Base-by-base conservation (phyloP, 768 basidiomycete species). In the Leucosporidium yakuticum region DNA sequence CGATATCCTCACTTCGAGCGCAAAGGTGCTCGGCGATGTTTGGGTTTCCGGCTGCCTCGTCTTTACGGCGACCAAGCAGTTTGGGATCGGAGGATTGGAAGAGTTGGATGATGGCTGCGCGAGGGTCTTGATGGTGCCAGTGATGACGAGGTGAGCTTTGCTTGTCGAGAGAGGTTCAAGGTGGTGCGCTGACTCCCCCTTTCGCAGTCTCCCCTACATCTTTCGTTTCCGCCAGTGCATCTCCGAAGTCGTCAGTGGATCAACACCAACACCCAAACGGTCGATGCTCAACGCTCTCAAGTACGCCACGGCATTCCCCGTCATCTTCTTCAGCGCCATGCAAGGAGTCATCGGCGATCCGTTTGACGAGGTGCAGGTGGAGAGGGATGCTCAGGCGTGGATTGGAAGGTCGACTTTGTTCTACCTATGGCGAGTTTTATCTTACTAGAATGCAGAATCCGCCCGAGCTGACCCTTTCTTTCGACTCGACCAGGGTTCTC, bases 261-360 rank as follows among this genome's bases (percentile, higher is more conserved):
- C 85, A 82, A 78, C 81, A 25, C 89, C 88, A 73, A 82, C 83
- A 48, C 87, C 84, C 69, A 83, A 83, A 29, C 86, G 89, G 47
- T 88, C 91, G 2, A 81, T 98, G 27, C 85, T 84, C 79, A 99
- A 98, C 78, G 95, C 94, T 0, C 77, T 94, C 67, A 99, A 99
- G 83, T 99, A 99, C 77, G 91, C 92, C 1, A 88, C 93, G 21
- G 87, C 96, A 0, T 96, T 99, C 78, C 96, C 96, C 21, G 92
- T 97, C 54, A 97, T 99, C 69, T 87, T 88, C 75, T 83, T 99
- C 39, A 94, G 92, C 69, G 94, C 95, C 25, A 88, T 90, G 23
- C 95, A 97, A 77, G 63, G 62, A 21, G 69, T 73, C 61, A 62
- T 73, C n/a, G 72, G 69, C 15, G 71, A 73, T 51, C 68, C 65